These are phyloP conservation scores for Claviceps cyperi DNA, from an alignment of 2,329 filamentous ascomycete species.

Conservation along the genomic window DNA sequence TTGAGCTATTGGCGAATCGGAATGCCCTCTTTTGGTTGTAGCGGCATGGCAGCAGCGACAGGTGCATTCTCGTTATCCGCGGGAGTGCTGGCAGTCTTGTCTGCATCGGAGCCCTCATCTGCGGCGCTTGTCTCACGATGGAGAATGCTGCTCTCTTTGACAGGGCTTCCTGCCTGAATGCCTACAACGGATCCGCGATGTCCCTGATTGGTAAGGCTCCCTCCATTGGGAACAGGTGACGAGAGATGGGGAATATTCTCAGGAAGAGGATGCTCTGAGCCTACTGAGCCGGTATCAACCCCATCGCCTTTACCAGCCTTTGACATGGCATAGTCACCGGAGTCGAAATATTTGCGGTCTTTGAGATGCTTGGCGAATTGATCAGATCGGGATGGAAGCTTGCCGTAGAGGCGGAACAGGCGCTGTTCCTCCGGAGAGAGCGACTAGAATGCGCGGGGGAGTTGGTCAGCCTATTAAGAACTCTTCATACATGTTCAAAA, in stretches of 20 bases:
- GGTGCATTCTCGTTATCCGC: constrained; percentile 26
- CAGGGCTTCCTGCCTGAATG: constrained; percentile 57
- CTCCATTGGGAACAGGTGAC: constrained; percentile 38
- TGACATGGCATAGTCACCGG: constrained; percentile 87
- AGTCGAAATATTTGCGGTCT: constrained; percentile 98
- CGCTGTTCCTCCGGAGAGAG: constrained; percentile 90
- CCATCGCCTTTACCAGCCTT: constrained; percentile 95
- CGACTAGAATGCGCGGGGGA: constrained; percentile 39
- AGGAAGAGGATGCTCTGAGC: constrained; percentile 84
- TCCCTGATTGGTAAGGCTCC: constrained; percentile 20
- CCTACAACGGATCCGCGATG: constrained; percentile 28
- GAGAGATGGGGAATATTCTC: constrained; percentile 89
- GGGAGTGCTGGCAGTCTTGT: constrained; percentile 2
- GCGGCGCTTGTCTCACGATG: constrained; percentile 61
- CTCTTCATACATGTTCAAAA: not conserved
- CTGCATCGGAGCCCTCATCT: constrained; percentile 28
- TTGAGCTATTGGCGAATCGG: constrained; percentile 45
- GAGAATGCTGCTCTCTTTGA: constrained; percentile 82
- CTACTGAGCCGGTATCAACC: constrained; percentile 84
- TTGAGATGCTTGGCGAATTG: constrained; percentile 96
- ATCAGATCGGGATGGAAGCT: constrained; percentile 91
- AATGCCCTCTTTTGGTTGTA: constrained; percentile 28
- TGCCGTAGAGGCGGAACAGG: constrained; percentile 93
- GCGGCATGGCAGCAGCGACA: constrained; percentile 11
- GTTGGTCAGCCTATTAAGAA: not conserved